Base-by-base conservation (phyloP, 2,329 filamentous ascomycete genomes). In the Alternaria hordeiaustralica region DNA sequence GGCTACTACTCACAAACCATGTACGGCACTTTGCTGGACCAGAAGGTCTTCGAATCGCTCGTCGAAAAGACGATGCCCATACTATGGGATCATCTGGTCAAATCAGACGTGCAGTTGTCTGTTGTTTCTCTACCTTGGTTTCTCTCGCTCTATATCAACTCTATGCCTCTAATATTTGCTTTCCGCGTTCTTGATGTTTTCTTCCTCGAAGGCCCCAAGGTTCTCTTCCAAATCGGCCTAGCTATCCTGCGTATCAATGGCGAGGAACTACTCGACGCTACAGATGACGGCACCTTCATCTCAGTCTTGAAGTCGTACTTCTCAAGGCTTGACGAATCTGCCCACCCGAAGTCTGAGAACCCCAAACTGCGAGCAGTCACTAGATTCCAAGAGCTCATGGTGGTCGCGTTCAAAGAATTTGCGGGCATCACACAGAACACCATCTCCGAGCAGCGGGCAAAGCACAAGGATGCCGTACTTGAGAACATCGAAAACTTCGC, bases 51-150 rank as follows among this genome's bases (percentile, higher is more conserved):
- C 74, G 96, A 99, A 82, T 96, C 92, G 3, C 85, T 99, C 5
- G 96, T 99, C n/a, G 96, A 99, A 80, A 96, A 93, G 82, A 99
- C 96, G 2, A 98, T 99, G 94, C 96, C 96, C 2, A 91, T 99
- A 62, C 87, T 99, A 15, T 99, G 96, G 94, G 95, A 98, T 21
- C 96, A 99, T 75, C 88, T 99, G n/a, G 92, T 94, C 69, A 97
- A 96, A 82, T 96, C 92, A 63, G 96, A 99, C 75, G 94, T 99
- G 21, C 96, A 99, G 80, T 88, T 99, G 20, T 98, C 96, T 0
- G 96, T 99, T 33, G 96, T 98, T 15, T 98, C 95, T 10, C 86
- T 99, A 46, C 96, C 96, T 4, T 99, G 96, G 96, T 99, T 99
- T 78, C 86, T 99, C 60, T 98, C 95, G 6, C 86, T 99, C 18